These are phyloP conservation scores for Aspergillus indologenus DNA, from an alignment of 495 filamentous ascomycete genomes.

Conservation along the genomic window DNA sequence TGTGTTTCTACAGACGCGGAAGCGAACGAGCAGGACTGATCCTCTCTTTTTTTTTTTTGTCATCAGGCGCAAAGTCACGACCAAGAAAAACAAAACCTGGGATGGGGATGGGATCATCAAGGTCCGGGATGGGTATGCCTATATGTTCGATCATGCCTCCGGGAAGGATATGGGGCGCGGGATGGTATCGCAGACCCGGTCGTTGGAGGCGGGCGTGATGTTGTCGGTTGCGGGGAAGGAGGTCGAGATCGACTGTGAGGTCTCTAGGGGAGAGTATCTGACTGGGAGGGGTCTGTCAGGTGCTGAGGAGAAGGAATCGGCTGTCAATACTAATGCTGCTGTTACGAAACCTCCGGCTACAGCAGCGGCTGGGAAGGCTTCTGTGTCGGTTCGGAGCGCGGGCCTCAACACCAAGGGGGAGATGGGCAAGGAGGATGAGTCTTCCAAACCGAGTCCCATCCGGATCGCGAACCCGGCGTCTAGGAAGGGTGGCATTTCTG, in stretches of 20 bases:
- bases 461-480: constrained; percentile 22
- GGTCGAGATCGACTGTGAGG: constrained; percentile 65
- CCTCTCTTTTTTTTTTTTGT: too few species aligned
- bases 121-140: constrained; percentile 55
- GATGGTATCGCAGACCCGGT: constrained; percentile 35
- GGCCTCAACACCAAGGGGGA: not conserved
- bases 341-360: not conserved
- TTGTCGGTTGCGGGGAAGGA: constrained; percentile 70
- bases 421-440: not conserved
- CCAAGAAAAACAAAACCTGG: constrained; percentile 84
- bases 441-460: not conserved
- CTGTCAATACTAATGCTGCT: too few species aligned
- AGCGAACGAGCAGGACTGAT: too few species aligned
- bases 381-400: constrained; percentile 22
- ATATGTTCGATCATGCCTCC: constrained; percentile 56
- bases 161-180: constrained; percentile 66
- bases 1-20: too few species aligned
- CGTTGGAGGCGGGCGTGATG: constrained; percentile 58
- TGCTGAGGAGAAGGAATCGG: not conserved
- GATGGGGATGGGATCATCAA: constrained; percentile 76
- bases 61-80: constrained; percentile 72
- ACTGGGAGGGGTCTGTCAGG: constrained; percentile 40
- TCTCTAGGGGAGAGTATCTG: constrained; percentile 61
- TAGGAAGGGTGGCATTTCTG: constrained; percentile 20
- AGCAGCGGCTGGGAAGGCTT: constrained; percentile 20